Evolutionary conservation across 805 yeast species (phyloP).

Genomic region (Torulaspora indica): DNA sequence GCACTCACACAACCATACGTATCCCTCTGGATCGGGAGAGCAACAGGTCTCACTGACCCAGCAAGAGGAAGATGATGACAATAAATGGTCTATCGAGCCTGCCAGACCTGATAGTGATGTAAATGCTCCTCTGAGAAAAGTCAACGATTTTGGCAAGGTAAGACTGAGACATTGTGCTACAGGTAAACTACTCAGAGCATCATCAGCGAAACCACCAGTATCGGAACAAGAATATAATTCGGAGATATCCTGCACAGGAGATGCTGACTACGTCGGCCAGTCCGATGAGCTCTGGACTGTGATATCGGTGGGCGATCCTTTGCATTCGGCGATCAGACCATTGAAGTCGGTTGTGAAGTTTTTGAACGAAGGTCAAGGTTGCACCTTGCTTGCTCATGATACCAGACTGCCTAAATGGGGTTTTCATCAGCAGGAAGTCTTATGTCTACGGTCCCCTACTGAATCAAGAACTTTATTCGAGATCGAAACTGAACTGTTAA

Average conservation of each 20-base stretch:
- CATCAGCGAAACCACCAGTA: conserved; percentile 72
- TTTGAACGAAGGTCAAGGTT: conserved; percentile 59
- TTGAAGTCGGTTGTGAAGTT: conserved; percentile 68
- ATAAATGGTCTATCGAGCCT: conserved; percentile 68
- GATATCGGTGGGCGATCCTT: conserved; percentile 42
- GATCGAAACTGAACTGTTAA: conserved; percentile 45
- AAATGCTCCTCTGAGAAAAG: conserved; percentile 27
- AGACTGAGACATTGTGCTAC: conserved; percentile 69
- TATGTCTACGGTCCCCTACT: conserved; percentile 75
- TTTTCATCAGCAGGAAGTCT: conserved; percentile 76
- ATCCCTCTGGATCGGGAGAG: conserved; percentile 61
- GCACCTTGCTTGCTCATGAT: conserved; percentile 70
- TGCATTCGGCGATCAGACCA: conserved; percentile 42
- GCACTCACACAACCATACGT: conserved; percentile 66
- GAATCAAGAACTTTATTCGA: conserved; percentile 66
- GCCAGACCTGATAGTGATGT: conserved; percentile 26
- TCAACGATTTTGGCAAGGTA: conserved; percentile 53
- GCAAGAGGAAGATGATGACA: conserved; percentile 53
- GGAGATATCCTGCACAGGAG: conserved; percentile 74
- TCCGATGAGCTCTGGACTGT: conserved; percentile 67
- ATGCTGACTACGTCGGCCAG: conserved; percentile 57
- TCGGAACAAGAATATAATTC: conserved; percentile 86
- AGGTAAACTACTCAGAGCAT: conserved; percentile 63
- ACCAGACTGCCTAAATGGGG: conserved; percentile 82
- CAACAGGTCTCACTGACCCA: conserved; percentile 78